Conservation (phyloP, 768 basidiomycete genomes). For the Pleurotus djamor region DNA sequence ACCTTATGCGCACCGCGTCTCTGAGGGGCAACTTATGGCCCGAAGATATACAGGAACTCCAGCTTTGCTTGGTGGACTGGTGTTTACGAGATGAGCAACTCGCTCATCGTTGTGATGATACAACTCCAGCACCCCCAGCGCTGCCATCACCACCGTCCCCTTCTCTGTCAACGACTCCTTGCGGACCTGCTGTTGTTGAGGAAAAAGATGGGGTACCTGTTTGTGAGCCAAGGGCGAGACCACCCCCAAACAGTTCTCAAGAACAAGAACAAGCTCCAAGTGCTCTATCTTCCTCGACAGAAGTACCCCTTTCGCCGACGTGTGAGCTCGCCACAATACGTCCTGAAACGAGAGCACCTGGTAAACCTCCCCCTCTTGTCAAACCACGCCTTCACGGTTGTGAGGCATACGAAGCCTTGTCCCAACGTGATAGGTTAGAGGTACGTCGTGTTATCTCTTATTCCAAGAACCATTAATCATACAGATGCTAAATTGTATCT, state of each 20-base stretch:
- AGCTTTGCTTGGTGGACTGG: conserved; percentile 36
- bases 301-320: too few relatives aligned
- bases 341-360: not conserved
- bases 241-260: too few relatives aligned
- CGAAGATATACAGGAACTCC: conserved; percentile 31
- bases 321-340: not conserved
- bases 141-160: not conserved
- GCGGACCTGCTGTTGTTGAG: too few relatives aligned
- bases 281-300: too few relatives aligned
- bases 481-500: not conserved
- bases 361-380: not conserved
- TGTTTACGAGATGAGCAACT: conserved; percentile 32
- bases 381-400: conserved; percentile 30
- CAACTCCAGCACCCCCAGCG: not conserved
- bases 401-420: conserved; percentile 40
- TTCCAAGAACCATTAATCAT: not conserved
- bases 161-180: not conserved
- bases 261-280: too few relatives aligned
- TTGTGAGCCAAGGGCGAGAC: too few relatives aligned
- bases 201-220: too few relatives aligned
- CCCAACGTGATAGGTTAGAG: conserved; percentile 48
- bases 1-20: conserved; percentile 31
- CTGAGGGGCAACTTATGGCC: conserved; percentile 41
- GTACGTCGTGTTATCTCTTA: conserved; percentile 26
- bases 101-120: conserved; percentile 11